These are phyloP conservation scores for Trichosporon asahii DNA, from an alignment of 1,284 basidiomycete genomes.

Conservation along the genomic window DNA sequence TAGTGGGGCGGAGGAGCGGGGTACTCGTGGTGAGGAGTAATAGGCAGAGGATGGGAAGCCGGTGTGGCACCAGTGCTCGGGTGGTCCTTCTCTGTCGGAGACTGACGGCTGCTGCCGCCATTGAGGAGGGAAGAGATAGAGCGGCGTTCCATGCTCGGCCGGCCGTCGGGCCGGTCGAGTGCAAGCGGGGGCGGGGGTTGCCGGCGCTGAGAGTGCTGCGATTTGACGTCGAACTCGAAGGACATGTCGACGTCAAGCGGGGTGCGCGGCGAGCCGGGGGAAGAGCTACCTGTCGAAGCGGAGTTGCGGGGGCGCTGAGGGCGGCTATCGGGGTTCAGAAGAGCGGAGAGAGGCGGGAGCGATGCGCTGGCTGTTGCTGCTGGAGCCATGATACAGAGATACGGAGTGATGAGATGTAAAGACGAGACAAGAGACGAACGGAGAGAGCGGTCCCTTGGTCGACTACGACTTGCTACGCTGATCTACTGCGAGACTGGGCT, in stretches of 20 bases:
- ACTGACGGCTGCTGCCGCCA: neutral
- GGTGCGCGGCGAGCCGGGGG: slow-evolving; percentile 10
- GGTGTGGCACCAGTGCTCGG: neutral
- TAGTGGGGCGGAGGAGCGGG: neutral
- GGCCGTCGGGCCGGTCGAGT: neutral
- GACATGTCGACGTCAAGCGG: slow-evolving; percentile 10
- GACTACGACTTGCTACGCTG: neutral
- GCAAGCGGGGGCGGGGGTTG: neutral
- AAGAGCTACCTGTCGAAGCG: neutral
- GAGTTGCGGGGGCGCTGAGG: neutral
- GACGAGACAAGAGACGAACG: neutral
- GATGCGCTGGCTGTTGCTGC: neutral
- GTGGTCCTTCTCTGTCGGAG: neutral
- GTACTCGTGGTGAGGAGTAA: slow-evolving; percentile 7
- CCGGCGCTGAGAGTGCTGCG: slow-evolving; percentile 6
- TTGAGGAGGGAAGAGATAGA: slow-evolving; percentile 20
- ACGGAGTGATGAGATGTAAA: neutral
- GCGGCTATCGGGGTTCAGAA: neutral
- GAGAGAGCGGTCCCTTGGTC: neutral
- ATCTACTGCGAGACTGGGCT: neutral
- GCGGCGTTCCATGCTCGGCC: slow-evolving; percentile 19
- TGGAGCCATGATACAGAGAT: neutral
- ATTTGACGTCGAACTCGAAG: slow-evolving; percentile 4
- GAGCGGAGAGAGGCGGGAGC: slow-evolving; percentile 4
- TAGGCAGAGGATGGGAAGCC: neutral